phyloP scores from a whole-genome alignment of 2,329 filamentous ascomycete species.

The Neonectria ditissima region DNA sequence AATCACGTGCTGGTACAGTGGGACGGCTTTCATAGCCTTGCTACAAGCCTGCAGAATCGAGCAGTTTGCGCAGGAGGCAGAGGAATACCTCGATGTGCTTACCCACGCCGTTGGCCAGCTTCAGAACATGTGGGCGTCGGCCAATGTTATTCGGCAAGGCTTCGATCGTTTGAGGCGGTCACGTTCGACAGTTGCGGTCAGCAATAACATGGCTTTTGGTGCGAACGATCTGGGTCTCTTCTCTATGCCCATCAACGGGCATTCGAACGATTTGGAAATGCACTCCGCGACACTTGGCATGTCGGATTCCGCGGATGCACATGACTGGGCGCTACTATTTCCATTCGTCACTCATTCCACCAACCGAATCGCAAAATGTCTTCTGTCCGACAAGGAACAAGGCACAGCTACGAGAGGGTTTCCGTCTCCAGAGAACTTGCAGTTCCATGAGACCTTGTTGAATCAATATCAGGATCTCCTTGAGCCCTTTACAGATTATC shows the following conservation, averaged over 20 bases:
- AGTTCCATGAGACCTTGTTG: slow-evolving; percentile 34
- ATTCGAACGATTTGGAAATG: slow-evolving; percentile 16
- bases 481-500: slow-evolving; percentile 38
- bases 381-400: slow-evolving; percentile 35
- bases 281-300: background rate
- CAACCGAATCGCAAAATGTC: slow-evolving; percentile 29
- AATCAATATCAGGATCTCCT: slow-evolving; percentile 36
- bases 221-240: background rate
- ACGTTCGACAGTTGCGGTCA: background rate
- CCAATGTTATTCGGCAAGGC: slow-evolving; percentile 36
- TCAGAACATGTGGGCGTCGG: slow-evolving; percentile 41
- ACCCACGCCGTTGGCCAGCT: slow-evolving; percentile 35
- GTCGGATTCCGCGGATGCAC: background rate
- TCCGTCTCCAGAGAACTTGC: slow-evolving; percentile 32
- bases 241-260: background rate
- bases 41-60: slow-evolving; percentile 49
- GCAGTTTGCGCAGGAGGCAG: slow-evolving; percentile 35
- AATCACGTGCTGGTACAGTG: slow-evolving; percentile 58
- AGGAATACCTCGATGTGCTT: slow-evolving; percentile 34
- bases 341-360: slow-evolving; percentile 37
- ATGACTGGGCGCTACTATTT: slow-evolving; percentile 35
- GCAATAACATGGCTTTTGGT: background rate
- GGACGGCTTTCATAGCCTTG: slow-evolving; percentile 55
- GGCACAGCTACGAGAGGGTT: slow-evolving; percentile 26
- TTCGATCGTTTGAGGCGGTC: slow-evolving; percentile 34